Evolutionary conservation across 2,329 filamentous ascomycete genomes (phyloP), one percentile per base, ranked within the genome.

Genomic region (Xylariaceae sp.): DNA sequence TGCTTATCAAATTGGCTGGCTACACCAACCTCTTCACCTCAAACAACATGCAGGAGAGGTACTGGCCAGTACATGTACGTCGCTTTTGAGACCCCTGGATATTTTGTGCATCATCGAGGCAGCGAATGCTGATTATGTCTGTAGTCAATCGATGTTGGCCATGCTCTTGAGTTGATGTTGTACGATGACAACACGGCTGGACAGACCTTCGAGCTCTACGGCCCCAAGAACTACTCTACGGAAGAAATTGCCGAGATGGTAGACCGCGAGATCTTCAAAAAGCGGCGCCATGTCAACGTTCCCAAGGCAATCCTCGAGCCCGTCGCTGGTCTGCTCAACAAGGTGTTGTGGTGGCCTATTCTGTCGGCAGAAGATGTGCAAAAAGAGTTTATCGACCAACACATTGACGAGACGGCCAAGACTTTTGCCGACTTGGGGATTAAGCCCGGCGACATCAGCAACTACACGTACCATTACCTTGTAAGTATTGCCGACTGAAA

Each of bases 391-490:
- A 80, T 95, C 56, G 87, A 98, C 67, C 93, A 98, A 67, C 72
- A 80, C 54, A 94, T 98, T 60, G 93, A 98, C 65, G 81, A 82
- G 44, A 81, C 75, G 26, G 93, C 93, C 51, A 97, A 96, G 79
- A 97, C 93, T 2, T 95, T 97, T 72, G 87, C 87, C 67, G 90
- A 97, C 61, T 76, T 98, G 35, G 87, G 81, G 47, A 95, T 98
- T 51, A 85, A 89, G 67, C 88, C 91, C 22, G 86, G 81, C 35
- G 90, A 97, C 50, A 79, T 97, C 57, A 83, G 79, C 64, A 83
- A 87, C 65, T 81, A 89, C 64, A 95, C 89, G 52, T 97, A 91
- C 68, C 86, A 94, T 67, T 98, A 98, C 69, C 68, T 97, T 73
- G 89, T 93, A 74, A 69, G 85, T 70, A 17, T 37, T 6, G 16